Base-by-base conservation (phyloP, 225 moss, liverwort and hornwort genomes). In the Bryoerythrophyllum caledonicum region DNA sequence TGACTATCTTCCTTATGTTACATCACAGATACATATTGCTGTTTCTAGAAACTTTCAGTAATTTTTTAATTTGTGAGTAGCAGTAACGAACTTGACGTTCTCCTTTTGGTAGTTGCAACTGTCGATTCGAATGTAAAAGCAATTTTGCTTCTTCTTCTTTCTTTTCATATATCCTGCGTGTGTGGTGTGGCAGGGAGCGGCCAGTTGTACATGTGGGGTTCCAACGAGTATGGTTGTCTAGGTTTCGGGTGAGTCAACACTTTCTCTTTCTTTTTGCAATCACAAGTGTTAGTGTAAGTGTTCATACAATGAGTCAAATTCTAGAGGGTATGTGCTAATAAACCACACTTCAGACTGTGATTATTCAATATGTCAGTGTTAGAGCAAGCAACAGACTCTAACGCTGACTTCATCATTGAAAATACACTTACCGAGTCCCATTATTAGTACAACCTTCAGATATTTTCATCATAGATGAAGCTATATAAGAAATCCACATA, bases 181-280 rank as follows among this genome's bases (percentile, higher is more conserved):
- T 70, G 17, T 56, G 6, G 19, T 51, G 20, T 83, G 49, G 40
- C 83, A 82, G 89, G 90, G 59, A 84, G 72, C 72, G 97, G 97
- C 72, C 93, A 93, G 73, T 85, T 99, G 52, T 95, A 89, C 72
- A 93, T 93, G 95, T 99, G 97, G 95, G 97, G 97, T 35, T 93
- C 97, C 78, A 99, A 99, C 74, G 97, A 95, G 71, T 86, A 95
- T 55, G 97, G 97, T 4, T 99, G 95, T 79, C 89, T 95, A 2
- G 97, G 97, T 58, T 90, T 95, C 65, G 97, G 97, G 88, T 93
- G 49, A 65, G 81, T 81, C 35, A 54, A 26, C 23, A 69, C 48
- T 61, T 49, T 15, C 76, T 41, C 44, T 37, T 68, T 24, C 49
- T 49, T 67, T 75, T 58, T 35, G 6, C 2, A 7, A 44, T 23